phyloP scores from a whole-genome alignment of 129 eudicot species.

The Centrapalus pauciflorus region DNA sequence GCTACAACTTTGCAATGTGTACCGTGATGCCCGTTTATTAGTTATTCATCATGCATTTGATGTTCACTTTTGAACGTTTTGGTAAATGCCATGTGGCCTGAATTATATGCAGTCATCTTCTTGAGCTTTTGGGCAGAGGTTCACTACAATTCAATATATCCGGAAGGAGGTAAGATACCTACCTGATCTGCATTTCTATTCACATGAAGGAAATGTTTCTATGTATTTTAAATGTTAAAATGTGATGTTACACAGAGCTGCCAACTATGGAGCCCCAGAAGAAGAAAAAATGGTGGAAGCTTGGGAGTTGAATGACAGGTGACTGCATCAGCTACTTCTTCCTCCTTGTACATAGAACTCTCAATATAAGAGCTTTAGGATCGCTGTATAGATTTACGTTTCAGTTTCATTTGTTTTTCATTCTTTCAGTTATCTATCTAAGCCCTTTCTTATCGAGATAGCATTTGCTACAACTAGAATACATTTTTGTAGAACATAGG shows the following conservation, averaged over 20 bases:
- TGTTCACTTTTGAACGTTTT: not conserved
- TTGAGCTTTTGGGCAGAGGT: constrained; percentile 92
- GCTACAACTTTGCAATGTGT: not conserved
- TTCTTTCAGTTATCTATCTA: constrained; percentile 9
- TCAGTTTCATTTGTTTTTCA: not conserved
- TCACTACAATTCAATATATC: constrained; percentile 78
- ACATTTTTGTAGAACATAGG: constrained; percentile 8
- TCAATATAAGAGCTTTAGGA: constrained; percentile 8
- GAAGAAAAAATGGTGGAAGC: constrained; percentile 44
- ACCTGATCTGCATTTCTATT: not conserved
- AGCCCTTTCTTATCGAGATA: not conserved
- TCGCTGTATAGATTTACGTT: constrained; percentile 9
- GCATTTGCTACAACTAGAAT: not conserved
- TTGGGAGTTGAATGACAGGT: constrained; percentile 27
- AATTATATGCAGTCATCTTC: constrained; percentile 51
- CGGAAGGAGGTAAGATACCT: constrained; percentile 50
- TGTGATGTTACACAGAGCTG: constrained; percentile 25
- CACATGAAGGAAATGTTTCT: not conserved
- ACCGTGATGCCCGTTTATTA: not conserved
- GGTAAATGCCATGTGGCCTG: constrained; percentile 2
- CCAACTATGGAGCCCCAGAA: constrained; percentile 24
- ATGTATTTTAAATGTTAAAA: not conserved
- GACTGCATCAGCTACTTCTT: not conserved
- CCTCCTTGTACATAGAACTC: constrained; percentile 9
- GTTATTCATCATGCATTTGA: constrained; percentile 1